phyloP scores from a whole-genome alignment of 495 filamentous ascomycete genomes.

The Aspergillus steynii region DNA sequence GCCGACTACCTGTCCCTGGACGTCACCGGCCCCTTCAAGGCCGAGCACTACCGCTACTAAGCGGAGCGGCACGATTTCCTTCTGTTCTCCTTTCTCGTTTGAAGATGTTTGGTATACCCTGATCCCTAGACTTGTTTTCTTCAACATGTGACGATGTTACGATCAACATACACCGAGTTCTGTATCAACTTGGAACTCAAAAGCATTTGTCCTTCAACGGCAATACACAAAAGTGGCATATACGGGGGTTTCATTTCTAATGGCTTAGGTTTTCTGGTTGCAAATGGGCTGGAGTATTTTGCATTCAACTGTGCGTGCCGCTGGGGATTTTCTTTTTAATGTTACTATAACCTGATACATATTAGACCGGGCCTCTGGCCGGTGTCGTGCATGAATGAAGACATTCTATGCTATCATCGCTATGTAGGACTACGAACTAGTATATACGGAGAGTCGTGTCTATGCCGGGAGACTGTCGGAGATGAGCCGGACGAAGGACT shows the following conservation, averaged over 20 bases:
- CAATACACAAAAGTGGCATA: slow-evolving; percentile 49
- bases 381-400: not conserved
- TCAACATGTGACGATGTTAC: slow-evolving; percentile 69
- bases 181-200: slow-evolving; percentile 51
- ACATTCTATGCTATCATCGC: not conserved
- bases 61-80: not conserved
- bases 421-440: not conserved
- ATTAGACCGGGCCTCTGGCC: slow-evolving; percentile 6
- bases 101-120: slow-evolving; percentile 44
- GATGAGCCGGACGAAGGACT: slow-evolving; percentile 7
- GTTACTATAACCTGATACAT: slow-evolving; percentile 20
- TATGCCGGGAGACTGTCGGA: not conserved
- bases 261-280: slow-evolving; percentile 38
- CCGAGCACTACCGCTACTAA: slow-evolving; percentile 67
- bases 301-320: slow-evolving; percentile 51
- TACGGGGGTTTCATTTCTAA: slow-evolving; percentile 37
- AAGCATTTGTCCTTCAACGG: slow-evolving; percentile 68
- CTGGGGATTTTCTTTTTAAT: slow-evolving; percentile 28
- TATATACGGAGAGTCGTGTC: not conserved
- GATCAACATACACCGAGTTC: slow-evolving; percentile 49
- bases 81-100: slow-evolving; percentile 17
- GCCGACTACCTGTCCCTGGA: slow-evolving; percentile 89
- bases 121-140: slow-evolving; percentile 45
- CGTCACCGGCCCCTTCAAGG: slow-evolving; percentile 90
- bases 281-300: slow-evolving; percentile 44